Evolutionary conservation across 768 basidiomycete genomes (phyloP), one percentile per base, ranked within the genome.

Genomic region (Auricularia auricula-judae): DNA sequence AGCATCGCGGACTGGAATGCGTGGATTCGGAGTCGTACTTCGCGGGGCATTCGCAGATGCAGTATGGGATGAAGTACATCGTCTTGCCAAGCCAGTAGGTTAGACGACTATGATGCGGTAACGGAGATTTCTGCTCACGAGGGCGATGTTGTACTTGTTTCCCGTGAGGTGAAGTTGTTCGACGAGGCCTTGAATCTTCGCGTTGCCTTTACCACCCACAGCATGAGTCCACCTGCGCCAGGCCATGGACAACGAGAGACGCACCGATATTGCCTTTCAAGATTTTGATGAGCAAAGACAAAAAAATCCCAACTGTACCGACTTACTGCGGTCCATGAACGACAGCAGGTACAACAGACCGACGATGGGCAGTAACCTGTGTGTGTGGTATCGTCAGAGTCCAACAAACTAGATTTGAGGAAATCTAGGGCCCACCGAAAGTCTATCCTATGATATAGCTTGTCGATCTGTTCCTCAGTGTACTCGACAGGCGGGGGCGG

Each of bases 141-240:
- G 71, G 0, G 86, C 85, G 51, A 87, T 82, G 66, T 88, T 88
- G 67, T 86, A 90, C 67, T 81, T 74, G 69, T 84, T 80, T 8
- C 84, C 82, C 0, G 76, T 79, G 47, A 89, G 77, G 43, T 82
- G 29, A 1, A 90, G 76, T 68, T 89, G 79, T 0, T 74, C 80
- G 18, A 72, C 69, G 3, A 91, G 73, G 2, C 89, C 89, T 68
- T 86, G 84, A 1, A 89, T 73, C 66, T 80, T 84, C 1, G 87
- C 87, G 69, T 89, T 88, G 43, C 86, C 86, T 29, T 29, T 29
- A 29, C 29, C 29, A 29, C 29, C 2, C 29, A 29, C 29, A 29
- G 29, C 29, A 29, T 29, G 29, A 29, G 29, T 29, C 29, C 29
- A 29, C 29, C 29, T 29, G 29, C 29, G 29, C 29, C 29, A 29